phyloP scores from a whole-genome alignment of 176 grass and related monocot genomes.

The Triticum urartu region DNA sequence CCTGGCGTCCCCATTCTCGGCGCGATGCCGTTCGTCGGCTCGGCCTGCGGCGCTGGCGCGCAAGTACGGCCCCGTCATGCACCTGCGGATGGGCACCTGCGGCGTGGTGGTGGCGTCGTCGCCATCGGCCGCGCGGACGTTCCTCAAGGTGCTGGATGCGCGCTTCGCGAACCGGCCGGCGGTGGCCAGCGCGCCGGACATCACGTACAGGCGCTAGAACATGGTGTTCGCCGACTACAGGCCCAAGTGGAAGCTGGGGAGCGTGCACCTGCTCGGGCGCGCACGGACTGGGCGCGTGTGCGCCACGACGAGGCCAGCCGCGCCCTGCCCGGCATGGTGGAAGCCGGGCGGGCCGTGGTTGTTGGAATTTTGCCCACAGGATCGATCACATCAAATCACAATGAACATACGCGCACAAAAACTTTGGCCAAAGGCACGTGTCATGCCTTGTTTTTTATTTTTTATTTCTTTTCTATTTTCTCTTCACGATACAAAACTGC shows the following conservation, averaged over 20 bases:
- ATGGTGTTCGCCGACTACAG: conserved; percentile 90
- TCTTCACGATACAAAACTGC: no score
- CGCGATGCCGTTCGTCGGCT: conserved; percentile 58
- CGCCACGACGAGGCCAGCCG: conserved; percentile 51
- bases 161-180: conserved; percentile 60
- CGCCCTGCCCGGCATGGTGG: conserved; percentile 31
- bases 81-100: conserved; percentile 25
- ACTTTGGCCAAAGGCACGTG: no score
- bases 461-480: no score
- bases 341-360: not conserved
- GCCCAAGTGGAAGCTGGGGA: conserved; percentile 62
- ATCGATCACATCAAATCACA: no score
- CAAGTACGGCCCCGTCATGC: conserved; percentile 67
- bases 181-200: conserved; percentile 40
- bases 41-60: conserved; percentile 47
- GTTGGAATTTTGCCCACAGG: no score
- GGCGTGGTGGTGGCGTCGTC: conserved; percentile 62
- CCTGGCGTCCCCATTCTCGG: conserved; percentile 51
- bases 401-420: no score
- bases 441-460: no score
- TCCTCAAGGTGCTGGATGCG: conserved; percentile 69
- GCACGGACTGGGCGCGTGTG: conserved; percentile 61
- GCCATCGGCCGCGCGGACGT: conserved; percentile 46
- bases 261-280: conserved; percentile 69
- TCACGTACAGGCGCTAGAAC: conserved; percentile 34